Conservation (phyloP, 768 basidiomycete species). For the Lyophyllum decastes region DNA sequence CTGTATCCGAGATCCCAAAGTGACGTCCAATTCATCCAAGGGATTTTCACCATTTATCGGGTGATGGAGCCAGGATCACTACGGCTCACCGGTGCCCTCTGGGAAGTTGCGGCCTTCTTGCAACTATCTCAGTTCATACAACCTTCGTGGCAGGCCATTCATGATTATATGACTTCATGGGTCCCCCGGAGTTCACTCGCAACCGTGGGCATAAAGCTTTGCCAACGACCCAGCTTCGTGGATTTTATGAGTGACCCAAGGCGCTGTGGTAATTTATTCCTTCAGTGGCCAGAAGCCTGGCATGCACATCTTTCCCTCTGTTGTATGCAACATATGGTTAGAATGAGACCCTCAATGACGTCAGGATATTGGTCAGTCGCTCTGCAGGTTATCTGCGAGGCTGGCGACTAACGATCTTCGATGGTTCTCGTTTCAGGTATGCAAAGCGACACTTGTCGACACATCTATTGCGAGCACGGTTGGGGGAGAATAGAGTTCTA, state of each 20-base stretch:
- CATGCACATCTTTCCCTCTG: not conserved
- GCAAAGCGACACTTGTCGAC: not conserved
- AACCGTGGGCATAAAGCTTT: not conserved
- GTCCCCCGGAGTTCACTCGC: not conserved
- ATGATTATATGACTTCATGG: not conserved
- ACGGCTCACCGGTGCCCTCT: no score
- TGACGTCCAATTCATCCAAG: no score
- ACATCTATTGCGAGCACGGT: not conserved
- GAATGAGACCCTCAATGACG: not conserved
- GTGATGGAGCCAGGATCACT: no score
- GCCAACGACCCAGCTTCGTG: not conserved
- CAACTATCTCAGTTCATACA: no score
- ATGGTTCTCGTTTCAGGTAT: not conserved
- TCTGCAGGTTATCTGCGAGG: not conserved
- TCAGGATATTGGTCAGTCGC: not conserved
- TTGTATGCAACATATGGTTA: not conserved
- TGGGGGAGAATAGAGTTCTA: not conserved
- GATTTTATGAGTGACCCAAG: not conserved
- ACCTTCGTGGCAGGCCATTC: no score
- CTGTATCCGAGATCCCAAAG: no score
- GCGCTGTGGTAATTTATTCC: not conserved
- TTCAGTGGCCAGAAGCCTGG: not conserved
- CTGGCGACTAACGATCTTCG: not conserved
- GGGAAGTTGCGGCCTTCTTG: no score
- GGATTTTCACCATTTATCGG: no score